Evolutionary conservation across 441 rosid genomes (phyloP), one percentile per base, ranked within the genome.

Genomic region (Daphne laureola): DNA sequence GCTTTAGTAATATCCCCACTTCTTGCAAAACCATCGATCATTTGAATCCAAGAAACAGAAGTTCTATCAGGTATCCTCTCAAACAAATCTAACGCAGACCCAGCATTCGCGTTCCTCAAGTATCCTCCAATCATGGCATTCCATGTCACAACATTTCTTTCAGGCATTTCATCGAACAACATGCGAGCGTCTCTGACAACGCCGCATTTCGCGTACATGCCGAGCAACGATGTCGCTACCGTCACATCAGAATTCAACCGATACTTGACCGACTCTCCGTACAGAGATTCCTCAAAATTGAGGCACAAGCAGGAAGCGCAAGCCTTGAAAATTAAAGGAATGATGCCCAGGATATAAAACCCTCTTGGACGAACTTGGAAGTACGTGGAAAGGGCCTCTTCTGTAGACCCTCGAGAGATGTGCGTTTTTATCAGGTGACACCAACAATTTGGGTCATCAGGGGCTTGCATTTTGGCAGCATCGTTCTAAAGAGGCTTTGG

Each of bases 41-140:
- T 79, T 69, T 72, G 74, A 47, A 74, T 67, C 85, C 85, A 79
- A 50, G 79, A 69, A 68, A 76, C 78, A 1, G 56, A 49, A 62
- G 65, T 64, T 31, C 41, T 14, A 13, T 46, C 45, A 1, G 57
- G 13, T 80, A 78, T 78, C 62, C 58, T 62, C 5, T 64, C 68
- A 63, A 78, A 81, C 55, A 81, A 58, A 51, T 40, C 13, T 14
- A 43, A 68, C 1, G 87, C 82, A 40, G 77, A 67, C n/a, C 57
- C 51, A 57, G 45, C 49, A 55, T 72, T 57, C 23, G 72, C 73
- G 54, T 51, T 61, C 38, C 57, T 57, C 48, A 70, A 53, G 35
- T 54, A 72, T 50, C 80, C 87, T 52, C 73, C 73, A 26, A 81
- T 65, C 82, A 78, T 76, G 0, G 80, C 78, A 55, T 81, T 81